Conservation (phyloP, 2,329 filamentous ascomycete species). For the Diplodia intermedia region DNA sequence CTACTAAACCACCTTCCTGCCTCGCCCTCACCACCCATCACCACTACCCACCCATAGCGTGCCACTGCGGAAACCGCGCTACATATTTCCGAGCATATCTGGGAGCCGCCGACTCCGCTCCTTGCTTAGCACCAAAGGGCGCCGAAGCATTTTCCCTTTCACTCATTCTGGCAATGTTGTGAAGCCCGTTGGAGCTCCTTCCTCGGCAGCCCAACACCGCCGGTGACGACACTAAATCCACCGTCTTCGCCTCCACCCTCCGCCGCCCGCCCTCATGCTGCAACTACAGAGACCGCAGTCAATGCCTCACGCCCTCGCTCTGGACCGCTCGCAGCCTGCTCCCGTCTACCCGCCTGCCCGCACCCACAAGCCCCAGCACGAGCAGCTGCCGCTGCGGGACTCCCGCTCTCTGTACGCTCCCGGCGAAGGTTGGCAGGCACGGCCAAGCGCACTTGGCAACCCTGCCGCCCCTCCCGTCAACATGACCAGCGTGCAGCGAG, state of each 20-base stretch:
- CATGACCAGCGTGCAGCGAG: constrained; percentile 34
- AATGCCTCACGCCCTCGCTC: constrained; percentile 50
- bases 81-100: constrained; percentile 33
- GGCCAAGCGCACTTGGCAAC: constrained; percentile 39
- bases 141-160: constrained; percentile 30
- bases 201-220: constrained; percentile 34
- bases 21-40: constrained; percentile 9
- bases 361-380: constrained; percentile 40
- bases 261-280: constrained; percentile 45
- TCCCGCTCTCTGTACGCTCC: constrained; percentile 11
- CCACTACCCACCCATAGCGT: constrained; percentile 19
- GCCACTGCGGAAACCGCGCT: constrained; percentile 30
- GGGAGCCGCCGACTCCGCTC: constrained; percentile 25
- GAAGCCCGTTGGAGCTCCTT: constrained; percentile 31
- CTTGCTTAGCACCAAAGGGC: constrained; percentile 30
- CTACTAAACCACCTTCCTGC: constrained; percentile 29
- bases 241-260: constrained; percentile 15
- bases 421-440: constrained; percentile 40
- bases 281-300: constrained; percentile 50
- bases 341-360: constrained; percentile 40
- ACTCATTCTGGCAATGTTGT: constrained; percentile 33
- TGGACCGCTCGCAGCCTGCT: constrained; percentile 44
- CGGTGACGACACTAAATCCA: constrained; percentile 28
- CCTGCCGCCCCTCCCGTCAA: constrained; percentile 47
- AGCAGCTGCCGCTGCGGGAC: constrained; percentile 32